Evolutionary conservation across 2,329 filamentous ascomycete genomes (phyloP).

Genomic region (Exophiala sp.): DNA sequence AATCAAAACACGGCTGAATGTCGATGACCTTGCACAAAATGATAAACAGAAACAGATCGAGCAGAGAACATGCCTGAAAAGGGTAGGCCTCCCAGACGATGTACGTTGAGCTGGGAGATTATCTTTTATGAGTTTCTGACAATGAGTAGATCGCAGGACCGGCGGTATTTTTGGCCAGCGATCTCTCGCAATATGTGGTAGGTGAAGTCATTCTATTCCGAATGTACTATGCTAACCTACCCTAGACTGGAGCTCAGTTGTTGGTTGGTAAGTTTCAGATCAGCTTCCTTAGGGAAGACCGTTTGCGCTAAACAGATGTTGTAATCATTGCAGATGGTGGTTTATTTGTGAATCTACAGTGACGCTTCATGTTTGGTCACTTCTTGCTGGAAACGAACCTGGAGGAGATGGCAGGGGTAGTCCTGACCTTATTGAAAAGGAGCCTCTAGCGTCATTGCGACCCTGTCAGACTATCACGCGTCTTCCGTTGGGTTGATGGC

Average conservation of each 20-base stretch:
- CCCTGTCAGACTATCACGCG: no score
- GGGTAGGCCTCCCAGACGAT: not conserved
- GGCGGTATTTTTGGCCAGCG: slow-evolving; percentile 72
- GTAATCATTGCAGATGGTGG: slow-evolving; percentile 76
- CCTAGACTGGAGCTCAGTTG: not conserved
- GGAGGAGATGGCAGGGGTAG: no score
- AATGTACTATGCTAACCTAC: not conserved
- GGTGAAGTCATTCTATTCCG: not conserved
- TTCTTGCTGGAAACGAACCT: no score
- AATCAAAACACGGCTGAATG: slow-evolving; percentile 48
- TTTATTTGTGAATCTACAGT: slow-evolving; percentile 82
- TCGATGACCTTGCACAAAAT: no score
- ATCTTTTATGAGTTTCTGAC: slow-evolving; percentile 70
- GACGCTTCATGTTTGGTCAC: slow-evolving; percentile 20
- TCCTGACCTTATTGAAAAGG: no score
- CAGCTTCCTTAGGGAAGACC: slow-evolving; percentile 54
- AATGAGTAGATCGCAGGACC: slow-evolving; percentile 70
- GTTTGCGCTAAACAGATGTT: slow-evolving; percentile 68
- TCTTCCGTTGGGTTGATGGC: no score
- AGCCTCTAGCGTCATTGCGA: no score
- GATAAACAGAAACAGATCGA: slow-evolving; percentile 61
- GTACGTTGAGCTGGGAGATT: slow-evolving; percentile 71
- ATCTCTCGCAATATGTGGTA: not conserved
- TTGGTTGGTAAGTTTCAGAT: not conserved
- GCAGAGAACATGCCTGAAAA: slow-evolving; percentile 56